phyloP scores from a whole-genome alignment of 768 basidiomycete species.

The Russula sp. region DNA sequence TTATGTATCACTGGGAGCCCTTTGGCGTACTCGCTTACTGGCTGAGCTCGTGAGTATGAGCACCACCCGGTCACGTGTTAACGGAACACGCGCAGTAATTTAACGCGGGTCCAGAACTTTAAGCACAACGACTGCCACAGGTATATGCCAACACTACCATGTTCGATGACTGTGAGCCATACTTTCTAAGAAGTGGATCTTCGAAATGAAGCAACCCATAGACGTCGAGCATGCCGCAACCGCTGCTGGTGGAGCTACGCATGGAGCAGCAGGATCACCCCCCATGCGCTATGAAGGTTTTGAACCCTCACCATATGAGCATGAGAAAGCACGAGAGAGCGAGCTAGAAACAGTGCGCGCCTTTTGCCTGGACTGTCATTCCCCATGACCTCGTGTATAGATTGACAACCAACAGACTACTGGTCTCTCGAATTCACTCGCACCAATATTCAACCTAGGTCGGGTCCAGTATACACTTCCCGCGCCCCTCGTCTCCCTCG shows the following conservation, averaged over 20 bases:
- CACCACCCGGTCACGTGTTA: neutral
- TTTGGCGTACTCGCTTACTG: neutral
- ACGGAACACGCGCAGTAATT: neutral
- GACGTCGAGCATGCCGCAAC: constrained; percentile 81
- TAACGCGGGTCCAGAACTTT: too few relatives aligned
- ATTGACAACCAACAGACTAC: constrained; percentile 24
- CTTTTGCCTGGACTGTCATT: neutral
- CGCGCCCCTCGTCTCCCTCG: constrained; percentile 74
- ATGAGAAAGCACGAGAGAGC: constrained; percentile 42
- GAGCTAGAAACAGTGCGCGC: constrained; percentile 25
- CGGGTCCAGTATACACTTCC: constrained; percentile 86
- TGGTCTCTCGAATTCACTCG: constrained; percentile 31
- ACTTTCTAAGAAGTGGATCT: neutral
- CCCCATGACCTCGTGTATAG: constrained; percentile 24
- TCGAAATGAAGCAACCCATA: constrained; percentile 27
- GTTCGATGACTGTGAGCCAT: constrained; percentile 37
- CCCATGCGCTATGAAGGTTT: constrained; percentile 82
- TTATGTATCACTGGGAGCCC: neutral
- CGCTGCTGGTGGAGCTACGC: constrained; percentile 35
- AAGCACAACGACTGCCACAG: too few relatives aligned
- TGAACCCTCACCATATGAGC: constrained; percentile 60
- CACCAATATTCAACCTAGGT: constrained; percentile 74
- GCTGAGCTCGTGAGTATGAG: too few relatives aligned
- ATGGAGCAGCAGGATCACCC: constrained; percentile 38
- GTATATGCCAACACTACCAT: constrained; percentile 19